Percentiles rank a stretch among this genome's conserved stretches.
phyloP scores from a whole-genome alignment of 2,329 filamentous ascomycete species.

The Coniochaeta prunicola region DNA sequence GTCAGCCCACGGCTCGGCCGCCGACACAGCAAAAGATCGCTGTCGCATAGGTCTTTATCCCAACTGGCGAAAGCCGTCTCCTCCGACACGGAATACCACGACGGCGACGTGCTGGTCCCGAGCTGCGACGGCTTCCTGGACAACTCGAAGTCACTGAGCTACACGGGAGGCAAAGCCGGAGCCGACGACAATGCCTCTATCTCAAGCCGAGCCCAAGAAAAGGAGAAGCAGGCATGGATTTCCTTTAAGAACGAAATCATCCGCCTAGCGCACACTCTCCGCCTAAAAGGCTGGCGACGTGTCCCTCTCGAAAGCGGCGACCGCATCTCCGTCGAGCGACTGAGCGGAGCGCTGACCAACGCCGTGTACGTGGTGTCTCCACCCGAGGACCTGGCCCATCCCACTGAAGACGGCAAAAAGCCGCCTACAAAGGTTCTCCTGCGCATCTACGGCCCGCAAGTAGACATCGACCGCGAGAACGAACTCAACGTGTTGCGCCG shows the following conservation, averaged over 20 bases:
- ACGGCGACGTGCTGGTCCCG: constrained; percentile 77
- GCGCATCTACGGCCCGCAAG: constrained; percentile 89
- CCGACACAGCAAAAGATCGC: constrained; percentile 34
- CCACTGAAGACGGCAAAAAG: constrained; percentile 30
- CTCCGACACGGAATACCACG: constrained; percentile 79
- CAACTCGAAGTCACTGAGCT: constrained; percentile 82
- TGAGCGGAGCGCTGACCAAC: constrained; percentile 92
- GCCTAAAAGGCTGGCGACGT: constrained; percentile 84
- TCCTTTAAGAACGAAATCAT: constrained; percentile 89
- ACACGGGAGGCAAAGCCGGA: constrained; percentile 48
- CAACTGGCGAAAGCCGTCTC: constrained; percentile 45
- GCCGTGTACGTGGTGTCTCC: constrained; percentile 92
- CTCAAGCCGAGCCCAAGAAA: constrained; percentile 43
- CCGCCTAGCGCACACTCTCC: constrained; percentile 78
- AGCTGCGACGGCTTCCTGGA: constrained; percentile 79
- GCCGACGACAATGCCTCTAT: constrained; percentile 27
- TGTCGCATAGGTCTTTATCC: constrained; percentile 23
- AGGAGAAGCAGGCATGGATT: constrained; percentile 73
- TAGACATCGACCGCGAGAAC: constrained; percentile 88
- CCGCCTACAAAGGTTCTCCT: constrained; percentile 66
- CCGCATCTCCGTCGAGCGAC: constrained; percentile 61
- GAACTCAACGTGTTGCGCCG: constrained; percentile 82
- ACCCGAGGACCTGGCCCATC: constrained; percentile 50
- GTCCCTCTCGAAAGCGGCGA: constrained; percentile 67
- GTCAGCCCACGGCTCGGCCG: constrained; percentile 32